Evolutionary conservation across 495 filamentous ascomycete species (phyloP).

Genomic region (Penicillium ochrochloron): DNA sequence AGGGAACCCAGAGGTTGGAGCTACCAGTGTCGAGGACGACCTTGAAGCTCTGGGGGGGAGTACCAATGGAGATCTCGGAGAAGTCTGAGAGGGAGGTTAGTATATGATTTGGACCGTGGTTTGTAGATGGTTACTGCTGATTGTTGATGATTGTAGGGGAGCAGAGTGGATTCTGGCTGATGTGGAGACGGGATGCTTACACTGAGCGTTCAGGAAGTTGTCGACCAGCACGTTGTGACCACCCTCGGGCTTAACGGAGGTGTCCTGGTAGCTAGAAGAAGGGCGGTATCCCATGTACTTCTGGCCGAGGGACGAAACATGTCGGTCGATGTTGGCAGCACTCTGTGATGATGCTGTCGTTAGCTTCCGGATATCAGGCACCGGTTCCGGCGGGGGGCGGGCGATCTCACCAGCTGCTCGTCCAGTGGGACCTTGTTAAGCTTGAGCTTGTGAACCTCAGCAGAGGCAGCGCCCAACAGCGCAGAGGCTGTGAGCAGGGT

Average conservation of each 20-base stretch:
- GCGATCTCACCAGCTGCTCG: constrained; percentile 79
- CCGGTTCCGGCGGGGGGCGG: background rate
- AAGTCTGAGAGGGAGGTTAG: constrained; percentile 68
- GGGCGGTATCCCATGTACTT: constrained; percentile 88
- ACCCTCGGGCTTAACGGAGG: constrained; percentile 64
- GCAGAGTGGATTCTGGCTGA: constrained; percentile 2
- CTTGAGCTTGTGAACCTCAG: constrained; percentile 90
- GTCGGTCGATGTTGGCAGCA: constrained; percentile 76
- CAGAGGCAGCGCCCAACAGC: constrained; percentile 83
- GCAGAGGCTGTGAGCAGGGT: constrained; percentile 73
- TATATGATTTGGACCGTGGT: constrained; percentile 1
- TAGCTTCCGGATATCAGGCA: constrained; percentile 17
- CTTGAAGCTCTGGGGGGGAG: constrained; percentile 94
- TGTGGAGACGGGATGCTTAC: constrained; percentile 55
- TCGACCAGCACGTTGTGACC: constrained; percentile 86
- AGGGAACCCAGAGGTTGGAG: constrained; percentile 99
- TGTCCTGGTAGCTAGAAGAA: constrained; percentile 76
- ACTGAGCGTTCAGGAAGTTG: constrained; percentile 99
- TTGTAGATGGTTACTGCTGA: background rate
- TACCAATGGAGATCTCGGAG: constrained; percentile 92
- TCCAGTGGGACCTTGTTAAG: constrained; percentile 93
- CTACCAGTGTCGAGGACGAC: constrained; percentile 98
- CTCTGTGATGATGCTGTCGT: constrained; percentile 53
- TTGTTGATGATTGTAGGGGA: background rate
- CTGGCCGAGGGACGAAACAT: constrained; percentile 76